phyloP scores from a whole-genome alignment of 2,329 filamentous ascomycete genomes.

The Clathrospora elynae region DNA sequence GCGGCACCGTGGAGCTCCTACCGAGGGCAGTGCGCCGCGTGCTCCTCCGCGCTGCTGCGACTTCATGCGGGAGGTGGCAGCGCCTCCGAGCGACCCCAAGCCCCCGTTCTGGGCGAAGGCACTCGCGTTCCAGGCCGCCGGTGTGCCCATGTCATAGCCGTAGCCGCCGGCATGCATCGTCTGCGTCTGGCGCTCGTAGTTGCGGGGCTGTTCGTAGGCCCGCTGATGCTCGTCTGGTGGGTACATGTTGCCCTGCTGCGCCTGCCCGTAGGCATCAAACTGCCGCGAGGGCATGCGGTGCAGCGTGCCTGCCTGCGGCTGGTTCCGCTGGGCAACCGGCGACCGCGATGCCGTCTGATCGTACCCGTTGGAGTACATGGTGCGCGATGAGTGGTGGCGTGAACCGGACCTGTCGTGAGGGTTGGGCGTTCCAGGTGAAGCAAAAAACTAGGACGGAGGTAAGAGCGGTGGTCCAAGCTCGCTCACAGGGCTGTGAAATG shows the following conservation, averaged over 20 bases:
- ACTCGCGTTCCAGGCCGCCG: constrained; percentile 80
- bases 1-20: constrained; percentile 55
- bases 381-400: constrained; percentile 21
- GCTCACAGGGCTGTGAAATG: constrained; percentile 24
- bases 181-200: constrained; percentile 64
- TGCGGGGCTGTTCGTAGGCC: constrained; percentile 56
- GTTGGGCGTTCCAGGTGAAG: constrained; percentile 17
- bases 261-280: constrained; percentile 73
- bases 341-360: constrained; percentile 64
- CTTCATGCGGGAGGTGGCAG: constrained; percentile 61
- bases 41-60: constrained; percentile 58
- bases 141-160: constrained; percentile 69
- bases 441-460: constrained; percentile 36
- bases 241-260: constrained; percentile 69
- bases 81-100: constrained; percentile 63
- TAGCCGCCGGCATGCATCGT: constrained; percentile 65
- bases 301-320: constrained; percentile 60
- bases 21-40: constrained; percentile 69
- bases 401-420: constrained; percentile 12
- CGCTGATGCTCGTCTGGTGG: constrained; percentile 67
- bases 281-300: constrained; percentile 76
- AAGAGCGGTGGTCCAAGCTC: constrained; percentile 21
- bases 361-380: constrained; percentile 46
- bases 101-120: constrained; percentile 70
- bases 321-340: constrained; percentile 73